These are phyloP conservation scores for Aspergillus quadrilineatus DNA, from an alignment of 2,329 filamentous ascomycete species.

Conservation along the genomic window DNA sequence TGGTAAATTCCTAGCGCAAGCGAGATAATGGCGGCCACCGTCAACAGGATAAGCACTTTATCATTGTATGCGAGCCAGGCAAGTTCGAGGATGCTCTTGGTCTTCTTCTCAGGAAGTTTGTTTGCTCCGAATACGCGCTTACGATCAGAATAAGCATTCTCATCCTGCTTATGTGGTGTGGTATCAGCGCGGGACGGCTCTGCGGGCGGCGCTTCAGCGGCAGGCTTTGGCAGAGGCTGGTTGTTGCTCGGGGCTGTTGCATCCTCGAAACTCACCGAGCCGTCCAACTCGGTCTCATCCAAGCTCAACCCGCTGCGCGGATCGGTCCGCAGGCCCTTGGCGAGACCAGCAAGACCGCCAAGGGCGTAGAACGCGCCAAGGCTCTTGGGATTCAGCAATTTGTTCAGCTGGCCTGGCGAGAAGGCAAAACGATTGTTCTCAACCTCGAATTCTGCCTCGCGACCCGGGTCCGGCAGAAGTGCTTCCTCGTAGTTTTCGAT, in stretches of 20 bases:
- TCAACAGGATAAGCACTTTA: slow-evolving; percentile 72
- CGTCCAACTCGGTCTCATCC: slow-evolving; percentile 66
- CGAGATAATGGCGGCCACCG: slow-evolving; percentile 70
- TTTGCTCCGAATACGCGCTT: slow-evolving; percentile 70
- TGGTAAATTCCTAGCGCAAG: slow-evolving; percentile 74
- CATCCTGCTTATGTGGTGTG: slow-evolving; percentile 25
- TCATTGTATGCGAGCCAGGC: slow-evolving; percentile 82
- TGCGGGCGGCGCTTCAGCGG: slow-evolving; percentile 20
- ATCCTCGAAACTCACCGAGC: slow-evolving; percentile 67
- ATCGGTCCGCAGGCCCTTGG: slow-evolving; percentile 70
- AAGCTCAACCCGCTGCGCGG: slow-evolving; percentile 64
- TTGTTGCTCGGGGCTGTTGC: slow-evolving; percentile 39
- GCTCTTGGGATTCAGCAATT: slow-evolving; percentile 78
- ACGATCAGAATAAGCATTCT: slow-evolving; percentile 58
- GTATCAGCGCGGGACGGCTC: slow-evolving; percentile 14
- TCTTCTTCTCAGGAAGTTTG: slow-evolving; percentile 64
- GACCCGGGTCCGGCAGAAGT: slow-evolving; percentile 67
- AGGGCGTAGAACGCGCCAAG: slow-evolving; percentile 71
- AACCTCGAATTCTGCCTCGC: slow-evolving; percentile 67
- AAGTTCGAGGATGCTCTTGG: slow-evolving; percentile 67
- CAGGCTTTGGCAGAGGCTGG: slow-evolving; percentile 29
- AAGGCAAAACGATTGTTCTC: slow-evolving; percentile 71
- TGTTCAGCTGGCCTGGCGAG: slow-evolving; percentile 69
- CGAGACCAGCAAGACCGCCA: slow-evolving; percentile 69
- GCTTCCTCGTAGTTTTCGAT: slow-evolving; percentile 63